phyloP scores from a whole-genome alignment of 257 asterid species.

The Leptodermis oblonga region DNA sequence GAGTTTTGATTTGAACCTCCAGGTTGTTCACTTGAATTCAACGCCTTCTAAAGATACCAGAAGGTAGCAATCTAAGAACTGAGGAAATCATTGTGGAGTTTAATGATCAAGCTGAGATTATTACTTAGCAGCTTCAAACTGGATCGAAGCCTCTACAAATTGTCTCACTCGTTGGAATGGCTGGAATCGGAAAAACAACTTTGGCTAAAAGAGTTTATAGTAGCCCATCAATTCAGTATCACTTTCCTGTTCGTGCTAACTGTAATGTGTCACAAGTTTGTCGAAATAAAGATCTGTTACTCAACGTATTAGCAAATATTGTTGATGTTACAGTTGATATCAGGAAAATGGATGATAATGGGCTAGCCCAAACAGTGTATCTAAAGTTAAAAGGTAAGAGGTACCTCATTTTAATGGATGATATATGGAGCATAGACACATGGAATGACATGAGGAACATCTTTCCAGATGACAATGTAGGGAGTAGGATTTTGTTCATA shows the following conservation, averaged over 20 bases:
- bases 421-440: background rate
- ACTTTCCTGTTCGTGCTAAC: background rate
- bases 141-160: background rate
- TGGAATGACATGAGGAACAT: background rate
- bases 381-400: background rate
- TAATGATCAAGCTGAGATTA: background rate
- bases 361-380: background rate
- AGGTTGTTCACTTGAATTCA: background rate
- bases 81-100: background rate
- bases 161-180: conserved; percentile 7
- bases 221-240: background rate
- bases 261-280: background rate
- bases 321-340: background rate
- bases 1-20: background rate
- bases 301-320: background rate
- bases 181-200: conserved; percentile 11
- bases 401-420: background rate
- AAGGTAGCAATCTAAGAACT: background rate
- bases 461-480: background rate
- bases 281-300: background rate
- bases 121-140: background rate
- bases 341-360: background rate
- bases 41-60: background rate
- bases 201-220: background rate
- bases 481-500: background rate